Percentiles rank a stretch among this genome's conserved stretches.
phyloP scores from a whole-genome alignment of 106 monocot genomes.

The Apostasia shenzhenica region DNA sequence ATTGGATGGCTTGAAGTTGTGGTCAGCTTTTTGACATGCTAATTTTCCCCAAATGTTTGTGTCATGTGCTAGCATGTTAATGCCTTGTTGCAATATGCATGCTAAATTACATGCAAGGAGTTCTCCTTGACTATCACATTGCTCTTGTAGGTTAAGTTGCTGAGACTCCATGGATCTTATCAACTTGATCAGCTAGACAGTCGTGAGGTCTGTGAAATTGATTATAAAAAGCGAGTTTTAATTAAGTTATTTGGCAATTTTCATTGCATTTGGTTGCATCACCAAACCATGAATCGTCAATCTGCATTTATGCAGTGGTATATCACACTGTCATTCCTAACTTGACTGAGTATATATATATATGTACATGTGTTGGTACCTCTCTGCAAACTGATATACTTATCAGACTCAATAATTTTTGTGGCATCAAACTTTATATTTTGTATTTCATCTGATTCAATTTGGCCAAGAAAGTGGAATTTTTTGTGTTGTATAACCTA shows the following conservation, averaged over 20 bases:
- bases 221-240: background rate
- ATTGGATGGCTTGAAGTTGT: slow-evolving; percentile 97
- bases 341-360: too few species aligned
- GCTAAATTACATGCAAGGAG: background rate
- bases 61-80: background rate
- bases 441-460: too few species aligned
- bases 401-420: too few species aligned
- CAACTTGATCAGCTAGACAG: slow-evolving; percentile 76
- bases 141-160: slow-evolving; percentile 66
- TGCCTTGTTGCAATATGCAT: slow-evolving; percentile 5
- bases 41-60: background rate
- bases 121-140: background rate
- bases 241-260: too few species aligned
- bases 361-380: too few species aligned
- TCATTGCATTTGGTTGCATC: background rate
- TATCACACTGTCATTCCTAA: too few species aligned
- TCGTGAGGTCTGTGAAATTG: slow-evolving; percentile 64
- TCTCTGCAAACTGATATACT: too few species aligned
- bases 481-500: too few species aligned
- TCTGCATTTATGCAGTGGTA: background rate
- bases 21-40: slow-evolving; percentile 24
- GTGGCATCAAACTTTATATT: too few species aligned
- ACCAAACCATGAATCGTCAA: background rate
- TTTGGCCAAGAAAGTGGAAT: too few species aligned
- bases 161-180: slow-evolving; percentile 95